phyloP scores from a whole-genome alignment of 768 basidiomycete species.

The Grammothele lineata region DNA sequence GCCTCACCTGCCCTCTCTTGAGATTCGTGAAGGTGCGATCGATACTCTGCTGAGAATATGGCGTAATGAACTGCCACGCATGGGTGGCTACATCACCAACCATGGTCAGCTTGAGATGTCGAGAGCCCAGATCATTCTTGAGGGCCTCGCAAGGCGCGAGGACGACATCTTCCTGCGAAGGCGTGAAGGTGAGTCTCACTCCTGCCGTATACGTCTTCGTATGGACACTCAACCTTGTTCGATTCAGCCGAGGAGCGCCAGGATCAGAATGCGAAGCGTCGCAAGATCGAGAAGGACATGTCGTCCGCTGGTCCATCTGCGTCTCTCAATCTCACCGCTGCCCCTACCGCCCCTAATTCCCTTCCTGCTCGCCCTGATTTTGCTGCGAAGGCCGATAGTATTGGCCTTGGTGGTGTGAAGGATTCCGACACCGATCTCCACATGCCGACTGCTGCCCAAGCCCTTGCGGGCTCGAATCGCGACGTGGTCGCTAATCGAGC shows the following conservation, averaged over 20 bases:
- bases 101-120: conserved; percentile 84
- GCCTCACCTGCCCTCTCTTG: conserved; percentile 95
- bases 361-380: conserved; percentile 55
- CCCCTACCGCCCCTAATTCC: conserved; percentile 35
- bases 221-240: too few relatives aligned
- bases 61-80: conserved; percentile 87
- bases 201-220: too few relatives aligned
- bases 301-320: conserved; percentile 42
- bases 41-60: conserved; percentile 95
- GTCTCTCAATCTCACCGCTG: conserved; percentile 43
- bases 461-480: conserved; percentile 80
- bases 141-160: conserved; percentile 90
- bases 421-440: conserved; percentile 55
- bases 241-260: conserved; percentile 96
- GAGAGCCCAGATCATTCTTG: conserved; percentile 90
- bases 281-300: conserved; percentile 59
- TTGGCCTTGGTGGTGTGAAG: conserved; percentile 64
- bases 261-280: conserved; percentile 85
- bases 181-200: conserved; percentile 65
- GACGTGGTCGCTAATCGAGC: conserved; percentile 88
- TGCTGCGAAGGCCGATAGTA: conserved; percentile 72
- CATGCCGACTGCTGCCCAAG: conserved; percentile 59
- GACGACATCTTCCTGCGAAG: conserved; percentile 93
- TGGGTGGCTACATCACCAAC: conserved; percentile 97
- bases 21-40: conserved; percentile 99